Conservation (phyloP, 139 green algal species). For the Picochlorum costavermella region DNA sequence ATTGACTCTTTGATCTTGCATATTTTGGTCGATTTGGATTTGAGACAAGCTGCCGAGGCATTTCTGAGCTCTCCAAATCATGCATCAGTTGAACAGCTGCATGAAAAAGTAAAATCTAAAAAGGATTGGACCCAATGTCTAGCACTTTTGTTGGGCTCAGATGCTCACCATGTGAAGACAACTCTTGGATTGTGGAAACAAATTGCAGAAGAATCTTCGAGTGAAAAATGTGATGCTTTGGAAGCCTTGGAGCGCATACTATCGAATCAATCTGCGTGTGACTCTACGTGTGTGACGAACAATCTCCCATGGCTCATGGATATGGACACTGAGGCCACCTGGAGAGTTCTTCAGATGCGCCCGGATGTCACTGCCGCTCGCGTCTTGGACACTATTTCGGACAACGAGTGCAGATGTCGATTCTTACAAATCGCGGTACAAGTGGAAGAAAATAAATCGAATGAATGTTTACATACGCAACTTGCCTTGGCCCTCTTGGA, state of each 20-base stretch:
- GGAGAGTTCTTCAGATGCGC: neutral
- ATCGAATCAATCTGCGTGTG: too few relatives aligned
- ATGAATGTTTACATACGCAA: neutral
- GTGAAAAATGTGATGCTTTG: too few relatives aligned
- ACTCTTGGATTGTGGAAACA: too few relatives aligned
- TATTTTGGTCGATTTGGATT: conserved; percentile 43
- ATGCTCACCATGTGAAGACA: too few relatives aligned
- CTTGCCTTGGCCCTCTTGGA: neutral
- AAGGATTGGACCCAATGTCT: conserved; percentile 25
- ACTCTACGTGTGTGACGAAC: neutral
- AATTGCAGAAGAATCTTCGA: too few relatives aligned
- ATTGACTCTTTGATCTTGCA: conserved; percentile 54
- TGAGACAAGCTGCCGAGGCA: conserved; percentile 24
- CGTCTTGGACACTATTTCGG: neutral
- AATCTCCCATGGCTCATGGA: neutral
- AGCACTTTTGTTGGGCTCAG: conserved; percentile 3
- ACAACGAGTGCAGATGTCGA: neutral
- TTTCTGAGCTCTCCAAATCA: conserved; percentile 20
- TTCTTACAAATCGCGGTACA: conserved; percentile 2
- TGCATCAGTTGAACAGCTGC: conserved; percentile 9
- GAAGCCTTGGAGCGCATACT: too few relatives aligned
- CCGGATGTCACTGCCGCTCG: neutral
- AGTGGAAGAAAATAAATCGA: neutral
- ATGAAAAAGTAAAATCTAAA: conserved; percentile 6
- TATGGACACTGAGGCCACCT: neutral